phyloP scores from a whole-genome alignment of 306 rosid genomes.

The Malus domestica region DNA sequence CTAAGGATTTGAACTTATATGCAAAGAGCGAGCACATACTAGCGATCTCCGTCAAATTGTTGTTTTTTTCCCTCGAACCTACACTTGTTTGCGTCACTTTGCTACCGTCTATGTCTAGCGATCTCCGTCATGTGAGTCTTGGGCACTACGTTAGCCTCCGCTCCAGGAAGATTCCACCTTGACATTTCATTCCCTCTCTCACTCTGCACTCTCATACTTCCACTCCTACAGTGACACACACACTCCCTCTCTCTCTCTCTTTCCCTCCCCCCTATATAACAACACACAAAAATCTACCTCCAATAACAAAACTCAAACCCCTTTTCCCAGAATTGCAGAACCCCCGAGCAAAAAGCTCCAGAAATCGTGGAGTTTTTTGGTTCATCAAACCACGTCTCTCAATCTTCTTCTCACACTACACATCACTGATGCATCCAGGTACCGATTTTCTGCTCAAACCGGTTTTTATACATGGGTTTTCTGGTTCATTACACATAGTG shows the following conservation, averaged over 20 bases:
- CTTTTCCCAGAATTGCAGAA: not conserved
- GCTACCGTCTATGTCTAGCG: not conserved
- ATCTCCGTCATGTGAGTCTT: slow-evolving; percentile 16
- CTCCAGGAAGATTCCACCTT: not conserved
- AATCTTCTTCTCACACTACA: slow-evolving; percentile 11
- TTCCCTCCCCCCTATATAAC: not conserved
- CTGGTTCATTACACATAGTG: slow-evolving; percentile 39
- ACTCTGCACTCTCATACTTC: not conserved
- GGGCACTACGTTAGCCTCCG: slow-evolving; percentile 16
- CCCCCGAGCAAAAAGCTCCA: not conserved
- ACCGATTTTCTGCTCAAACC: slow-evolving; percentile 34
- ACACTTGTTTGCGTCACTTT: not conserved
- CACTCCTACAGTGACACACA: not conserved
- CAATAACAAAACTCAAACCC: not conserved
- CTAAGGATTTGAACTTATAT: too few species aligned
- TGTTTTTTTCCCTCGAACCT: too few species aligned
- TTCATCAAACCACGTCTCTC: slow-evolving; percentile 8
- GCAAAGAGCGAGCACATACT: too few species aligned
- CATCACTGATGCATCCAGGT: slow-evolving; percentile 9
- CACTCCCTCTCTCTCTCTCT: too few species aligned
- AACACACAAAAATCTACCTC: not conserved
- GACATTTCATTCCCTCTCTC: not conserved
- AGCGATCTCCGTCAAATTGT: too few species aligned
- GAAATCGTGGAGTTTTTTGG: slow-evolving; percentile 20
- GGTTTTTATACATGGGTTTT: slow-evolving; percentile 35